Evolutionary conservation across 495 filamentous ascomycete genomes (phyloP), one percentile per base, ranked within the genome.

Genomic region (Amorphotheca resinae): DNA sequence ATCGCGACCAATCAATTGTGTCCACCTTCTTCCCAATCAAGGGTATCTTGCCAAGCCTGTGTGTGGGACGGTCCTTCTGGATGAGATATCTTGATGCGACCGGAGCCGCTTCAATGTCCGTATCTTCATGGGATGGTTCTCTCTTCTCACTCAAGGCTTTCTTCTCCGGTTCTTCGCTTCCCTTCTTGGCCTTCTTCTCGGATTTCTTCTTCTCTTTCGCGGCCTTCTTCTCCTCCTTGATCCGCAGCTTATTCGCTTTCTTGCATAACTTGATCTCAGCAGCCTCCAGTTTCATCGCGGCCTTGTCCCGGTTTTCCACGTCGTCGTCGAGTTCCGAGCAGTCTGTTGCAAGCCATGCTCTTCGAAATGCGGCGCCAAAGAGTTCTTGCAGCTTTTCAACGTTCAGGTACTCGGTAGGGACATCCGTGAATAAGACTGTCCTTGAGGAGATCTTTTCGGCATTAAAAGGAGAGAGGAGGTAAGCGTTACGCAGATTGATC

Each of bases 401-500:
- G 56, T 78, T 72, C 25, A 89, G 67, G 48, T 87, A 91, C 12
- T 78, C 67, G 25, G 70, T 48, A 3, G 91, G 87, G n/a, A 98
- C 87, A 20, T 83, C 81, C 23, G 84, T 79, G 61, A 95, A 93
- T 7, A 98, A 77, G 12, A 98, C 86, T 20, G 89, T 96, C 45
- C 87, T 77, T 1, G 91, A 94, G 4, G 91, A 96, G 41, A 96
- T 80, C 50, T 86, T 82, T 50, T 74, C 80, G 28, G 86, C 74
- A 59, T 94, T 87, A 22, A 84, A 70, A 12, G 87, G 88, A 33
- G 87, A 87, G 44, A 93, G 71, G 34, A 91, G 69, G 64, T 93
- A 95, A 1, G 91, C 91, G 66, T 96, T 88, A 51, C 89, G 85
- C 41, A 96, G 60, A 59, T 94, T 95, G 70, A 94, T 84, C 61